phyloP scores from a whole-genome alignment of 768 basidiomycete genomes.

The Termitomyces sp. region DNA sequence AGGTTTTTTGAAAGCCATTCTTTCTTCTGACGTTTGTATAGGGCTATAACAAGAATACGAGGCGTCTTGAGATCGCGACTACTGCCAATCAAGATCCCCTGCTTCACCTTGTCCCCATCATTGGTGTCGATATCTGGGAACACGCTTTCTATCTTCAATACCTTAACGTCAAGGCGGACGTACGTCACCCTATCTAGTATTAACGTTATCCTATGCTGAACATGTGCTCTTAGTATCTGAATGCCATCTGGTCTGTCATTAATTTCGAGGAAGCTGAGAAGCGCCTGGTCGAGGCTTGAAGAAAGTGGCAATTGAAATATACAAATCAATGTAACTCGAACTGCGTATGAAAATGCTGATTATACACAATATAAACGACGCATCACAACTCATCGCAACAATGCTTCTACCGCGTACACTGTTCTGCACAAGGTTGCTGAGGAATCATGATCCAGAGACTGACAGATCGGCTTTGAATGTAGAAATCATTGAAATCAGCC shows the following conservation, averaged over 20 bases:
- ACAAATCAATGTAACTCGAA: neutral
- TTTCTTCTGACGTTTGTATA: constrained; percentile 15
- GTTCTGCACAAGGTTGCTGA: too few species aligned
- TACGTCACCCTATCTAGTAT: constrained; percentile 32
- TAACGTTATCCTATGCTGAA: neutral
- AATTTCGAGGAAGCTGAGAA: constrained; percentile 84
- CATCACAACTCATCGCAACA: neutral
- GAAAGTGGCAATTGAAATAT: neutral
- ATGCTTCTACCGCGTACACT: too few species aligned
- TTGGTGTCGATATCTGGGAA: constrained; percentile 94
- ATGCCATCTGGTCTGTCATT: constrained; percentile 86
- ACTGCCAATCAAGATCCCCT: constrained; percentile 96
- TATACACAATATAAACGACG: neutral
- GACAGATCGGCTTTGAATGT: too few species aligned
- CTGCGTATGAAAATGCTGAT: neutral
- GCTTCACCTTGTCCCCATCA: constrained; percentile 66
- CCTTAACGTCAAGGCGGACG: constrained; percentile 89
- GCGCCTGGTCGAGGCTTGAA: constrained; percentile 22
- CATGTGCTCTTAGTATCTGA: constrained; percentile 58
- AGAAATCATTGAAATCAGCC: too few species aligned
- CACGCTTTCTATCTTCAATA: constrained; percentile 97
- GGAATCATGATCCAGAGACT: too few species aligned
- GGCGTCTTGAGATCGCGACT: constrained; percentile 79
- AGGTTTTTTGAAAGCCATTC: neutral
- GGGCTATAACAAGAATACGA: constrained; percentile 64